These are phyloP conservation scores for Neurospora sp. DNA, from an alignment of 495 filamentous ascomycete species.

Conservation along the genomic window DNA sequence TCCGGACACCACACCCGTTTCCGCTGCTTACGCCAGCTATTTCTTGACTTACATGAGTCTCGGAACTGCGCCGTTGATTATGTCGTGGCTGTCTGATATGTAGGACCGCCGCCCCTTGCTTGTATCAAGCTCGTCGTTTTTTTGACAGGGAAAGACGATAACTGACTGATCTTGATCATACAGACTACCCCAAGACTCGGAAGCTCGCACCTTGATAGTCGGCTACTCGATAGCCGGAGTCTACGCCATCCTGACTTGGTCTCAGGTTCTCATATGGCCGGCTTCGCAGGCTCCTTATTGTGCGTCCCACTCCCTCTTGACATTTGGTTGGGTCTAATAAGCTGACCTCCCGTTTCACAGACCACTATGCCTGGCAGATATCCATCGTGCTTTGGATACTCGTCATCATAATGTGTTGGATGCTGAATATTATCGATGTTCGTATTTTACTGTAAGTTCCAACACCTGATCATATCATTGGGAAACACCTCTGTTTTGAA, in stretches of 20 bases:
- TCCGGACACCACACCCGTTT: conserved; percentile 18
- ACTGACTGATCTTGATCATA: neutral
- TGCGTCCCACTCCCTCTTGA: conserved; percentile 2
- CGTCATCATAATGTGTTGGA: conserved; percentile 15
- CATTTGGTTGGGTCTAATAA: neutral
- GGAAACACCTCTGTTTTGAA: neutral
- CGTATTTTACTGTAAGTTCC: neutral
- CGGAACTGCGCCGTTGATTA: conserved; percentile 29
- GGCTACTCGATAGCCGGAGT: conserved; percentile 29
- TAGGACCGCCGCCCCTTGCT: conserved; percentile 1
- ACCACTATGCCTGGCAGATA: conserved; percentile 29
- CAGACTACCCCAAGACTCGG: conserved; percentile 27
- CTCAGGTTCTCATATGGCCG: conserved; percentile 33
- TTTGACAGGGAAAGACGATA: neutral
- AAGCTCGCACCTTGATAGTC: conserved; percentile 29
- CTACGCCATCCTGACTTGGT: conserved; percentile 30
- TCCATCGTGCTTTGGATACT: conserved; percentile 27
- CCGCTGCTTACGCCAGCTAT: conserved; percentile 28
- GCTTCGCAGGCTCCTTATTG: conserved; percentile 31
- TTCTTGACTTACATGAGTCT: conserved; percentile 28
- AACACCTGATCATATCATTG: neutral
- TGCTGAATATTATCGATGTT: conserved; percentile 11
- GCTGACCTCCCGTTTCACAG: conserved; percentile 2
- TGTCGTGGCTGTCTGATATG: conserved; percentile 32
- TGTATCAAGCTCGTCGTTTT: neutral